Conservation (phyloP, 208 protist genomes). For the Leishmania amazonensis region DNA sequence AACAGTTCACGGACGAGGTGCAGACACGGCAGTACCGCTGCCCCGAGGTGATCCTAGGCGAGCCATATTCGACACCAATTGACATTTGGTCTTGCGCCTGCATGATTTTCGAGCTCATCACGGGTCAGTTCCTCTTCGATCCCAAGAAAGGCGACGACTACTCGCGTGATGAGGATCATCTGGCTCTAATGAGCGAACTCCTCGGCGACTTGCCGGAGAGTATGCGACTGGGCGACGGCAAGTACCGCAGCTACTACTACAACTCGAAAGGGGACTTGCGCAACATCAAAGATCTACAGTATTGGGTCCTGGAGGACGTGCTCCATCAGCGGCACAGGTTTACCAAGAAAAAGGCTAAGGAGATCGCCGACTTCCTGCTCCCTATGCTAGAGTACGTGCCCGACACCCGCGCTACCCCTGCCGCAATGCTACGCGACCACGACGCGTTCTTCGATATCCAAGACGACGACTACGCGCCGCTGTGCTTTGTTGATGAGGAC, state of each 20-base stretch:
- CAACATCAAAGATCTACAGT: slow-evolving; percentile 83
- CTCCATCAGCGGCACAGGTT: slow-evolving; percentile 95
- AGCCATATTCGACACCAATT: slow-evolving; percentile 80
- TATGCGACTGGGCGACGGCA: slow-evolving; percentile 83
- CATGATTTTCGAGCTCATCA: slow-evolving; percentile 95
- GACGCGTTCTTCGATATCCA: slow-evolving; percentile 84
- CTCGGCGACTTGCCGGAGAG: slow-evolving; percentile 89
- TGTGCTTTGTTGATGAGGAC: slow-evolving; percentile 63
- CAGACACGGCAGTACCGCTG: slow-evolving; percentile 94
- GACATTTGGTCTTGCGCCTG: slow-evolving; percentile 95
- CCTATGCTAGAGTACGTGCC: slow-evolving; percentile 95
- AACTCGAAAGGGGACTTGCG: slow-evolving; percentile 75
- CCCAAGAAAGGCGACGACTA: slow-evolving; percentile 92
- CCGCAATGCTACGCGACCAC: slow-evolving; percentile 80
- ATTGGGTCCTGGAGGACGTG: slow-evolving; percentile 86
- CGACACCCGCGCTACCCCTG: slow-evolving; percentile 83
- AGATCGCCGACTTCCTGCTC: slow-evolving; percentile 94
- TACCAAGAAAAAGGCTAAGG: slow-evolving; percentile 78
- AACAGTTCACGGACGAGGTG: slow-evolving; percentile 96
- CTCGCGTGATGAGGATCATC: slow-evolving; percentile 91
- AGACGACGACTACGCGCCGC: slow-evolving; percentile 85
- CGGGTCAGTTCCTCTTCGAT: slow-evolving; percentile 94
- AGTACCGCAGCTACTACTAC: slow-evolving; percentile 85
- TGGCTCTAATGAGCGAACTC: slow-evolving; percentile 95
- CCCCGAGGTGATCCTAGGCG: slow-evolving; percentile 93